These are phyloP conservation scores for Talaromyces funiculosus DNA, from an alignment of 2,329 filamentous ascomycete species.

Conservation along the genomic window DNA sequence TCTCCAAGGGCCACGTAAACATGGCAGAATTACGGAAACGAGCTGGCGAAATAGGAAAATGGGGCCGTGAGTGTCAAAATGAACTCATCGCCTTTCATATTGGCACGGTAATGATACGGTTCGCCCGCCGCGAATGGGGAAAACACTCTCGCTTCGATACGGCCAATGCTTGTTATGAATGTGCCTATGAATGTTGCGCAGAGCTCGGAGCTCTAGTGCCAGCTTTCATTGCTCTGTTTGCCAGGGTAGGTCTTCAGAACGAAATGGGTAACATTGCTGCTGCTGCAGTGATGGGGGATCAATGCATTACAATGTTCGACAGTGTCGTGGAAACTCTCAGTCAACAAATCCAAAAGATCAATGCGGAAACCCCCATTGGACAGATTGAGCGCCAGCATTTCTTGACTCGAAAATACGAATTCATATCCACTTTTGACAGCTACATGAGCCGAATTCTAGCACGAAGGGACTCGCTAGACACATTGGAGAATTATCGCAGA, in stretches of 20 bases:
- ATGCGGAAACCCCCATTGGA: slow-evolving; percentile 10
- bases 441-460: not conserved
- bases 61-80: slow-evolving; percentile 18
- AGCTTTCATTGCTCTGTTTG: slow-evolving; percentile 17
- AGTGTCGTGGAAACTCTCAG: slow-evolving; percentile 6
- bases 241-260: slow-evolving; percentile 15
- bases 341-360: not conserved
- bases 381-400: slow-evolving; percentile 13
- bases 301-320: slow-evolving; percentile 18
- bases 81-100: slow-evolving; percentile 17
- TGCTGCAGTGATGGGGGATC: slow-evolving; percentile 12
- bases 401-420: slow-evolving; percentile 14
- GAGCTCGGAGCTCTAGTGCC: slow-evolving; percentile 16
- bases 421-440: slow-evolving; percentile 8
- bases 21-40: slow-evolving; percentile 7
- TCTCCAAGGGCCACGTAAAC: slow-evolving; percentile 14
- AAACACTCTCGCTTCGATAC: slow-evolving; percentile 19
- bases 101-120: slow-evolving; percentile 17
- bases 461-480: not conserved
- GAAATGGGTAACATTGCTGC: slow-evolving; percentile 18
- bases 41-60: slow-evolving; percentile 18
- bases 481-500: not conserved
- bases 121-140: slow-evolving; percentile 20
- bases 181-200: slow-evolving; percentile 17
- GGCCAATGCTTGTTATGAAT: slow-evolving; percentile 18